Percentiles rank a stretch among this genome's conserved stretches.
These are phyloP conservation scores for Plasmopara muralis DNA, from an alignment of 352 stramenopile genomes.

Conservation along the genomic window DNA sequence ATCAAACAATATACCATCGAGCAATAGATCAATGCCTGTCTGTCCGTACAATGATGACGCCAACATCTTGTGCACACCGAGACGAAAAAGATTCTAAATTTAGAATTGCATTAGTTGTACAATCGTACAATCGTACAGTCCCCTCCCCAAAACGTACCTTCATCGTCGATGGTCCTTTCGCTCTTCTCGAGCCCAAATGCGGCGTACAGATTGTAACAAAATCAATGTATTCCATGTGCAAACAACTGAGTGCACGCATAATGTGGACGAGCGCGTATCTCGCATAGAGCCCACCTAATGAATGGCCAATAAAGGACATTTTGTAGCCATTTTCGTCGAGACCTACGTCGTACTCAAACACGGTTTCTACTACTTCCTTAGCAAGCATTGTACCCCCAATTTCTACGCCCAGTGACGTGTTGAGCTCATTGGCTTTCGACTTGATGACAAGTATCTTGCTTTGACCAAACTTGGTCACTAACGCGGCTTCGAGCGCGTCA, in stretches of 20 bases:
- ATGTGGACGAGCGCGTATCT: constrained; percentile 60
- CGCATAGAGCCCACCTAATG: constrained; percentile 69
- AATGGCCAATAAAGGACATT: constrained; percentile 65
- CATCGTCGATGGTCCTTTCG: constrained; percentile 48
- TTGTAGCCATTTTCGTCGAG: constrained; percentile 48
- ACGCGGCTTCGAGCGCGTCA: constrained; percentile 39
- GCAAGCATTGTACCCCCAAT: constrained; percentile 57
- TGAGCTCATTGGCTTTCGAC: constrained; percentile 45
- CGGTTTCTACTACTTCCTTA: constrained; percentile 46
- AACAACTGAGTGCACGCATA: constrained; percentile 39
- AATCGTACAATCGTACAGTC: background rate
- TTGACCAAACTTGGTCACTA: constrained; percentile 37
- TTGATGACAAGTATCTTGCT: constrained; percentile 64
- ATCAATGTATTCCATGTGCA: constrained; percentile 63
- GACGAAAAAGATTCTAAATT: constrained; percentile 53
- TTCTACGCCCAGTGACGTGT: constrained; percentile 64
- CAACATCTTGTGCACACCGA: constrained; percentile 67
- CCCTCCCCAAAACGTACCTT: constrained; percentile 33
- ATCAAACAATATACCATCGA: constrained; percentile 27
- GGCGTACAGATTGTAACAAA: constrained; percentile 79
- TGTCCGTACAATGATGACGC: constrained; percentile 59
- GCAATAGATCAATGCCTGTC: constrained; percentile 66
- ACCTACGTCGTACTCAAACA: constrained; percentile 58
- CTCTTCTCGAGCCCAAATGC: constrained; percentile 65
- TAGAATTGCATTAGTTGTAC: constrained; percentile 5